phyloP scores from a whole-genome alignment of 176 grass and related monocot genomes.

The Raddia distichophylla region DNA sequence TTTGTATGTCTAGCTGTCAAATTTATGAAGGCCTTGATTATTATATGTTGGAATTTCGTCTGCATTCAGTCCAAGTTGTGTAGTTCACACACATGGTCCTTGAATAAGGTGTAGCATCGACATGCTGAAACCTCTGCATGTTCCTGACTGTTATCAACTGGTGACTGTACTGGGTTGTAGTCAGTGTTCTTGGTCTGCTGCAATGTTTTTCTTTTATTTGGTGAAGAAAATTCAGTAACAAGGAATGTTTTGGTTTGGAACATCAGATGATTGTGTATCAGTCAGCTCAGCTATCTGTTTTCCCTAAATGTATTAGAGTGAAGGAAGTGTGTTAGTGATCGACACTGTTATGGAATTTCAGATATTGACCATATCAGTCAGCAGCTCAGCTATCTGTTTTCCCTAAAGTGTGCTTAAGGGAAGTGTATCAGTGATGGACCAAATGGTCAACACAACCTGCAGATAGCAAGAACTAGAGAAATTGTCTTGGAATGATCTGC shows the following conservation, averaged over 20 bases:
- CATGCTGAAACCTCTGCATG: not conserved
- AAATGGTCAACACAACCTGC: not conserved
- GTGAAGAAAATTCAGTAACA: not conserved
- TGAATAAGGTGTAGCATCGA: not conserved
- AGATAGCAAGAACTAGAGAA: not conserved
- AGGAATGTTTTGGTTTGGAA: constrained; percentile 1
- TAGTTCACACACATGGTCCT: not conserved
- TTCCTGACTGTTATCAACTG: not conserved
- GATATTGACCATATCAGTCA: too few species aligned
- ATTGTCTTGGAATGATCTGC: not conserved
- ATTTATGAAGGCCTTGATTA: not conserved
- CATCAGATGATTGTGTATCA: not conserved
- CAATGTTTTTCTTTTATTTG: not conserved
- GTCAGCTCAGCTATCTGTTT: constrained; percentile 1
- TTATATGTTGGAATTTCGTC: not conserved
- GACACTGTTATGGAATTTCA: too few species aligned
- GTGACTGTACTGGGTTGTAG: not conserved
- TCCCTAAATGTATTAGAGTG: not conserved
- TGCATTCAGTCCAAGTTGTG: constrained; percentile 16
- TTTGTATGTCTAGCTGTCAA: not conserved
- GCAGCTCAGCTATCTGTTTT: too few species aligned
- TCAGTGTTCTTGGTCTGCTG: constrained; percentile 2
- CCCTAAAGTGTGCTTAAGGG: not conserved
- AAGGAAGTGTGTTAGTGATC: not conserved
- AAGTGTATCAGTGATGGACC: not conserved